Evolutionary conservation across 306 rosid species (phyloP).

Genomic region (Cicer cuneatum): DNA sequence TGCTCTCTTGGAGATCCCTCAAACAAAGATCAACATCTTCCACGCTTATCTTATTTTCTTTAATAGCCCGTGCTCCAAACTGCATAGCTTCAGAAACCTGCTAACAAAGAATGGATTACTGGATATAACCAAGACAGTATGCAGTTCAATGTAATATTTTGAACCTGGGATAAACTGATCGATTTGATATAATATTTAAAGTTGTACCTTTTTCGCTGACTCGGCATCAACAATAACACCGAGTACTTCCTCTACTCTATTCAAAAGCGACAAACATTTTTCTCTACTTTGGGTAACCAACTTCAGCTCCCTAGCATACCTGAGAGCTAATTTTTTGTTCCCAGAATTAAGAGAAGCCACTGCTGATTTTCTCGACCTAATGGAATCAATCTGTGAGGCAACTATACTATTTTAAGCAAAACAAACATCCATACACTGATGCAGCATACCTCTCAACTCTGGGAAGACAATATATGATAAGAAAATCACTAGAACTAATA

Average conservation of each 20-base stretch:
- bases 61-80: conserved; percentile 80
- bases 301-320: conserved; percentile 81
- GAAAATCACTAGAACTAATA: not conserved
- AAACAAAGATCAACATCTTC: conserved; percentile 78
- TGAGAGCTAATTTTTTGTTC: conserved; percentile 74
- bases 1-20: conserved; percentile 78
- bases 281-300: conserved; percentile 68
- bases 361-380: conserved; percentile 81
- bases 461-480: conserved; percentile 9
- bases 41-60: conserved; percentile 68
- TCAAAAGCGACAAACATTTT: conserved; percentile 75
- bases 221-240: conserved; percentile 72
- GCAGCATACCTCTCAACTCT: conserved; percentile 11
- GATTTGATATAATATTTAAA: not conserved
- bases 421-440: conserved; percentile 30
- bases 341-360: conserved; percentile 72
- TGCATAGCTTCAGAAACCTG: conserved; percentile 94
- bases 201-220: conserved; percentile 74
- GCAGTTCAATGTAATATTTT: conserved; percentile 26
- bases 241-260: conserved; percentile 87
- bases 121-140: conserved; percentile 33
- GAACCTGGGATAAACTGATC: conserved; percentile 26
- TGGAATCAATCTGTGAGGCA: conserved; percentile 40
- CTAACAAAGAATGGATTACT: conserved; percentile 39
- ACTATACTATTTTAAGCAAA: conserved; percentile 35